phyloP scores from a whole-genome alignment of 805 yeast genomes.

The Myxozyma neglecta region DNA sequence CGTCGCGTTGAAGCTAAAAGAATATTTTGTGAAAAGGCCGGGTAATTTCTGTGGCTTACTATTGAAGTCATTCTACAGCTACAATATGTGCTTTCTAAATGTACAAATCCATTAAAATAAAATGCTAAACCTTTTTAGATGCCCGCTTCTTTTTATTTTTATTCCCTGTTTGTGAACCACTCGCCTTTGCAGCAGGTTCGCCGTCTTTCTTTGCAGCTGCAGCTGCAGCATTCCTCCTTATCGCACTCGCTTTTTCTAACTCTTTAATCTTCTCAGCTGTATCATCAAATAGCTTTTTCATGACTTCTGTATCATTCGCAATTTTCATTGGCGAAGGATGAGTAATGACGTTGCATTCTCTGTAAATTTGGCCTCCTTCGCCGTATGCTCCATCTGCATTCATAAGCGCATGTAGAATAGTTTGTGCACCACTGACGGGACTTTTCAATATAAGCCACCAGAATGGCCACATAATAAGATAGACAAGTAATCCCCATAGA shows the following conservation, averaged over 20 bases:
- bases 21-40: conserved; percentile 14
- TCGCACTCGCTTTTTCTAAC: conserved; percentile 57
- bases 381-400: conserved; percentile 66
- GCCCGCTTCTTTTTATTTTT: neutral
- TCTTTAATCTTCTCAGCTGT: conserved; percentile 59
- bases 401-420: conserved; percentile 63
- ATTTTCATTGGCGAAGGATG: conserved; percentile 55
- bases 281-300: conserved; percentile 56
- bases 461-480: conserved; percentile 72
- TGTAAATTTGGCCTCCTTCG: conserved; percentile 67
- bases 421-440: conserved; percentile 76
- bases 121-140: neutral
- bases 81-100: neutral
- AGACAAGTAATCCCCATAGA: conserved; percentile 56
- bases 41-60: neutral
- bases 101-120: neutral
- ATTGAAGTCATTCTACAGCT: neutral
- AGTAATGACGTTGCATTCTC: conserved; percentile 57
- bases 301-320: conserved; percentile 56
- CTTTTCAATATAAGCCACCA: conserved; percentile 81
- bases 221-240: conserved; percentile 40
- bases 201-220: neutral
- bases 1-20: conserved; percentile 10
- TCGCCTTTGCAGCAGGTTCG: neutral
- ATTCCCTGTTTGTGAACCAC: neutral